A percentile compares a stretch with the other conserved stretches of the same genome.
These are phyloP conservation scores for Xanthoconium separans DNA, from an alignment of 1,284 basidiomycete species.

Conservation along the genomic window DNA sequence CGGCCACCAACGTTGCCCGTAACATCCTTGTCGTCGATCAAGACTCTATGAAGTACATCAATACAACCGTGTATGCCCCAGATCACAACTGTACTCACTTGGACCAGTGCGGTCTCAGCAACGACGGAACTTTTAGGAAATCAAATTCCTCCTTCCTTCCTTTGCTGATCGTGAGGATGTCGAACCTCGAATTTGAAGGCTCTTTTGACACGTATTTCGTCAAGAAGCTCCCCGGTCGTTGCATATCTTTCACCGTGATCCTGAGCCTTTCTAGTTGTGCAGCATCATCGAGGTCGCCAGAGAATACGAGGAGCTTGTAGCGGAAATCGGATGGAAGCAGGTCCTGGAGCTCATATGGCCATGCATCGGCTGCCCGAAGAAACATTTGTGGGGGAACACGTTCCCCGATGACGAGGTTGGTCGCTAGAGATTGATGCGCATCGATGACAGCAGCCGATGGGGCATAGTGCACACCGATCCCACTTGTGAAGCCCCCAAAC, in stretches of 20 bases:
- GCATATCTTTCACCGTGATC: conserved; percentile 45
- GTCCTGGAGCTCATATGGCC: conserved; percentile 67
- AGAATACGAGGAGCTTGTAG: conserved; percentile 74
- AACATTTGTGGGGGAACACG: conserved; percentile 63
- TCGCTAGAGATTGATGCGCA: conserved; percentile 44
- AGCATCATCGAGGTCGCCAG: conserved; percentile 49
- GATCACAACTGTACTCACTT: conserved; percentile 42
- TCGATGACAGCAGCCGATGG: conserved; percentile 48
- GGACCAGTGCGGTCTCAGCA: conserved; percentile 64
- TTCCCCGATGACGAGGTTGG: conserved; percentile 54
- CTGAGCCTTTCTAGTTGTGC: conserved; percentile 42
- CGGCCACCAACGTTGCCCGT: conserved; percentile 41
- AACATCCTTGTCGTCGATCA: conserved; percentile 46
- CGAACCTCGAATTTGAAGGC: conserved; percentile 39
- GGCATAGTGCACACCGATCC: conserved; percentile 55
- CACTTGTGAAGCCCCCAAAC: conserved; percentile 51
- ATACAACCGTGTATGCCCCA: not conserved
- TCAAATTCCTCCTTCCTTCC: conserved; percentile 46
- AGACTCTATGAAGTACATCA: conserved; percentile 38
- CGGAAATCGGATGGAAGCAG: conserved; percentile 65
- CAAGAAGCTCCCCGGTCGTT: conserved; percentile 39
- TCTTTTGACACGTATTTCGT: conserved; percentile 28
- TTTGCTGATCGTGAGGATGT: conserved; percentile 53
- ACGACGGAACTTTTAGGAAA: conserved; percentile 48
- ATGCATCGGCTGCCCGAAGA: conserved; percentile 61